Conservation (phyloP, 2,329 filamentous ascomycete species). For the Rutstroemia sp. region DNA sequence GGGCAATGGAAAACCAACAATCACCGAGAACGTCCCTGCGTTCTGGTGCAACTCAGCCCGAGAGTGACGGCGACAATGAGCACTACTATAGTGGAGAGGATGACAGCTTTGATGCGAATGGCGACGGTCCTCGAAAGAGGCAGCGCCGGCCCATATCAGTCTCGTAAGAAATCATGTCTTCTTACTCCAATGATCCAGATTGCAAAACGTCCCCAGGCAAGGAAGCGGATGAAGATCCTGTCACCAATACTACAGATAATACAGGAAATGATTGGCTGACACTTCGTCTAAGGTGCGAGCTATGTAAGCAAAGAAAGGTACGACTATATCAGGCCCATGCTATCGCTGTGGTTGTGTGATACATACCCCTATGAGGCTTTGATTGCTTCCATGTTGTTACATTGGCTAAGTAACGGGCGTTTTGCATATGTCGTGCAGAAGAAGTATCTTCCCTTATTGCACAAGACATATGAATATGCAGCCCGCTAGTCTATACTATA, state of each 20-base stretch:
- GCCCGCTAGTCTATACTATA: background rate
- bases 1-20: slow-evolving; percentile 26
- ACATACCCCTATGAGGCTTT: background rate
- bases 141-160: slow-evolving; percentile 40
- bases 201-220: slow-evolving; percentile 11
- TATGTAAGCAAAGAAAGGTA: slow-evolving; percentile 77
- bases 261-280: slow-evolving; percentile 27
- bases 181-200: slow-evolving; percentile 14
- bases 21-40: slow-evolving; percentile 22
- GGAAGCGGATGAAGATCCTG: slow-evolving; percentile 14
- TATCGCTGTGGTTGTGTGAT: background rate
- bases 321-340: background rate
- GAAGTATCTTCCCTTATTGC: background rate
- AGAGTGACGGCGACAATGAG: slow-evolving; percentile 28
- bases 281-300: slow-evolving; percentile 52
- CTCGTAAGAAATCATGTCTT: slow-evolving; percentile 35
- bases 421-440: background rate
- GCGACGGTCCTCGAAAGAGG: slow-evolving; percentile 35
- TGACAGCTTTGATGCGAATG: slow-evolving; percentile 28
- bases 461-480: background rate
- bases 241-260: slow-evolving; percentile 4
- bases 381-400: background rate
- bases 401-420: background rate
- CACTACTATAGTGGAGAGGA: slow-evolving; percentile 24
- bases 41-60: slow-evolving; percentile 22